These are phyloP conservation scores for Paraphaeosphaeria sporulosa DNA, from an alignment of 2,329 filamentous ascomycete genomes.

Conservation along the genomic window DNA sequence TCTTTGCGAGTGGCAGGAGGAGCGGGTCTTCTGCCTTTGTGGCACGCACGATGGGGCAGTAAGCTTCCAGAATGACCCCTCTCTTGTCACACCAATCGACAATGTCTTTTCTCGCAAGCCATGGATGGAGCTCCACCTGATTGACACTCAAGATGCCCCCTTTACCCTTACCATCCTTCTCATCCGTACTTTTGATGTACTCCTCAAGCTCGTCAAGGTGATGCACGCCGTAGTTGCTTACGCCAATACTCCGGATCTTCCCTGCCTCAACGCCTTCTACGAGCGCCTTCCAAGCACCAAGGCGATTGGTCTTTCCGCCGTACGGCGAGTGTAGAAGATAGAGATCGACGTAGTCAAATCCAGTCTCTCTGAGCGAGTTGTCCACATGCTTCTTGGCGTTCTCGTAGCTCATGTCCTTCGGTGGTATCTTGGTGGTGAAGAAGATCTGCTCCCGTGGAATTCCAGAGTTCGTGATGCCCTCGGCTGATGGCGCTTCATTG, in stretches of 20 bases:
- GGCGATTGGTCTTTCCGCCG: slow-evolving; percentile 57
- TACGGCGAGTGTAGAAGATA: slow-evolving; percentile 64
- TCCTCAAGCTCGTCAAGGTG: slow-evolving; percentile 63
- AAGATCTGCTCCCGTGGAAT: slow-evolving; percentile 69
- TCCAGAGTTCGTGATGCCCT: slow-evolving; percentile 65
- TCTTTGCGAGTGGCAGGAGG: slow-evolving; percentile 60
- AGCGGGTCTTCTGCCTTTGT: slow-evolving; percentile 61
- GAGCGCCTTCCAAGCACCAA: slow-evolving; percentile 63
- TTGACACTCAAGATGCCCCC: slow-evolving; percentile 80
- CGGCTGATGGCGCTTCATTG: slow-evolving; percentile 73
- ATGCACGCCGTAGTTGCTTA: slow-evolving; percentile 64
- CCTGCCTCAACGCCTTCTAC: slow-evolving; percentile 61
- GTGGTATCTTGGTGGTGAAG: slow-evolving; percentile 75
- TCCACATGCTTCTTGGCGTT: slow-evolving; percentile 69
- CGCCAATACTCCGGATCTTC: slow-evolving; percentile 61
- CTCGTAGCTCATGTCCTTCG: slow-evolving; percentile 63
- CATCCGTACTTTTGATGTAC: slow-evolving; percentile 68
- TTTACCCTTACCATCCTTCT: slow-evolving; percentile 68
- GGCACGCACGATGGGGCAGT: slow-evolving; percentile 55
- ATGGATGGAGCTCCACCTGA: slow-evolving; percentile 86
- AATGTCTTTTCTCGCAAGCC: slow-evolving; percentile 82
- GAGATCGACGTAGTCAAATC: slow-evolving; percentile 72
- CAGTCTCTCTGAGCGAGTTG: slow-evolving; percentile 61
- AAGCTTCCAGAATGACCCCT: slow-evolving; percentile 57
- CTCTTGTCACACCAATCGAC: slow-evolving; percentile 74